phyloP scores from a whole-genome alignment of 2,329 filamentous ascomycete genomes.

The Dothistroma pini region DNA sequence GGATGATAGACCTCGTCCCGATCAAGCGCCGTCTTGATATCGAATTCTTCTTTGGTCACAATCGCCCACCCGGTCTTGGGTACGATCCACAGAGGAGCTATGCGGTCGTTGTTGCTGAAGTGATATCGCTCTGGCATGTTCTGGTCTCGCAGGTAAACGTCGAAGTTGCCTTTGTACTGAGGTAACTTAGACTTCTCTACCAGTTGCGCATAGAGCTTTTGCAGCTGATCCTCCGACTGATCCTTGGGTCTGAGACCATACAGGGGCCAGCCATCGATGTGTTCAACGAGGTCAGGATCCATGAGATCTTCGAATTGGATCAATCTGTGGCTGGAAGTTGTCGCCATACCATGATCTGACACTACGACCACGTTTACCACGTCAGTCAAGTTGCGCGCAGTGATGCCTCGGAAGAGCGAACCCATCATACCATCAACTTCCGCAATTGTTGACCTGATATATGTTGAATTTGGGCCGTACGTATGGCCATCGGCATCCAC shows the following conservation, averaged over 20 bases:
- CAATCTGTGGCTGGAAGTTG: slow-evolving; percentile 73
- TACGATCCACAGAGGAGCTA: slow-evolving; percentile 91
- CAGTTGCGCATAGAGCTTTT: slow-evolving; percentile 60
- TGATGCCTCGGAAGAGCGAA: slow-evolving; percentile 68
- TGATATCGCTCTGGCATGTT: slow-evolving; percentile 93
- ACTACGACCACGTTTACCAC: slow-evolving; percentile 96
- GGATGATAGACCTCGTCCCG: slow-evolving; percentile 70
- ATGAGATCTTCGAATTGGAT: slow-evolving; percentile 88
- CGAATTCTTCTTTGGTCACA: slow-evolving; percentile 73
- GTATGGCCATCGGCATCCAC: slow-evolving; percentile 84
- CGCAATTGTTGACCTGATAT: slow-evolving; percentile 73
- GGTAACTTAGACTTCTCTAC: slow-evolving; percentile 53
- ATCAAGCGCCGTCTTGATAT: slow-evolving; percentile 63
- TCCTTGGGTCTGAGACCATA: slow-evolving; percentile 82
- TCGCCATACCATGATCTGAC: slow-evolving; percentile 97
- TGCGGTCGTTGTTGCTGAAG: slow-evolving; percentile 81
- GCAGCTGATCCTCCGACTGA: slow-evolving; percentile 53
- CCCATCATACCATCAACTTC: slow-evolving; percentile 82
- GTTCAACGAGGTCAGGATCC: slow-evolving; percentile 71
- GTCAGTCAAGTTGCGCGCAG: slow-evolving; percentile 75
- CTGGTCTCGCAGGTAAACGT: slow-evolving; percentile 80
- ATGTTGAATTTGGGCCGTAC: slow-evolving; percentile 91
- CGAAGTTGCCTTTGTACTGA: slow-evolving; percentile 64
- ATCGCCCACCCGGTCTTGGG: slow-evolving; percentile 92
- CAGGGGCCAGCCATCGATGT: slow-evolving; percentile 91